These are phyloP conservation scores for Zoysia pacifica DNA, from an alignment of 176 grass and related monocot species.

Conservation along the genomic window DNA sequence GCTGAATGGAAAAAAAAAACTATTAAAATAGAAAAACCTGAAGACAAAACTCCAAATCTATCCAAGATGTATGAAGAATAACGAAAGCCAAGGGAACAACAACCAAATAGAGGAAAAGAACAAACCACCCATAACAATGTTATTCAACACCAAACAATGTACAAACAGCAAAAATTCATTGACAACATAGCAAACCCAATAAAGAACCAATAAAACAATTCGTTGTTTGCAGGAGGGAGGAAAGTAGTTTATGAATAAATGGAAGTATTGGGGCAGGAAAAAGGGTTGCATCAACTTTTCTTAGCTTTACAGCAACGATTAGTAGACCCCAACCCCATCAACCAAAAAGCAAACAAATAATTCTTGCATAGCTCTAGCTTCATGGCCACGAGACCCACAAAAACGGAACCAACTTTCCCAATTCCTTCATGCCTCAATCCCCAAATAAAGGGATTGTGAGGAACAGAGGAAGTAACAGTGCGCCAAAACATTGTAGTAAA, in stretches of 20 bases:
- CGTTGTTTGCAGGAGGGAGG: not conserved
- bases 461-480: not conserved
- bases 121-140: not conserved
- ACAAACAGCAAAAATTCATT: constrained; percentile 16
- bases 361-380: constrained; percentile 16
- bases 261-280: constrained; percentile 8
- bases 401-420: constrained; percentile 43
- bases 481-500: not conserved
- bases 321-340: constrained; percentile 48
- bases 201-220: constrained; percentile 20
- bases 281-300: constrained; percentile 28
- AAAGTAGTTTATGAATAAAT: constrained; percentile 9
- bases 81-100: constrained; percentile 15
- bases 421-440: constrained; percentile 14
- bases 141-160: constrained; percentile 28
- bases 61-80: constrained; percentile 18
- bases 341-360: constrained; percentile 34
- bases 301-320: constrained; percentile 55
- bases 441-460: not conserved
- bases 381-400: constrained; percentile 11
- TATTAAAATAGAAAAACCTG: not conserved
- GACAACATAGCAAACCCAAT: constrained; percentile 31
- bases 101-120: constrained; percentile 16
- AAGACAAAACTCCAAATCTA: constrained; percentile 5
- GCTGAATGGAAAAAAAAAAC: not conserved